Base-by-base conservation (phyloP, 163 green algal species). In the Coccomyxa subellipsoidea region DNA sequence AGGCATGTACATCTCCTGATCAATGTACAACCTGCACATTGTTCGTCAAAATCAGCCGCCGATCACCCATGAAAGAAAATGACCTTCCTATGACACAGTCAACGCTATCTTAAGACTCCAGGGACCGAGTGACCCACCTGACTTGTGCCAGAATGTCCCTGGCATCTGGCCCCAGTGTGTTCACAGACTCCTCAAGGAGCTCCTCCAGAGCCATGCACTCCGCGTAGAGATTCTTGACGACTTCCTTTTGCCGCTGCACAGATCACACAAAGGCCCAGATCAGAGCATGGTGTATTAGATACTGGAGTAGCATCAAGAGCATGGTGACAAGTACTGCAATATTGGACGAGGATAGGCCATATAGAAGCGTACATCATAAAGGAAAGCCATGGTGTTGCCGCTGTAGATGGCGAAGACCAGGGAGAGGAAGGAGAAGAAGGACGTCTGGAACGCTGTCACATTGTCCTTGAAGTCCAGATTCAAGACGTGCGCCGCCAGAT, bases 361-460 rank as follows among this genome's bases (percentile, higher is more conserved):
- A 59, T 59, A 54, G 54, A 10, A 5, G 32, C 84, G 81, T 36
- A 88, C 84, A 54, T 88, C 82, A 54, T 88, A 88, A 0, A 88
- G 79, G 37, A 88, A 88, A 6, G 81, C 84, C 81, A 88, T 88
- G 0, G 84, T 88, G 81, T 88, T 88, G 54, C 84, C 84, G 21
- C 71, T 83, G 81, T 83, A 88, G 73, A 88, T 86, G 73, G 84
- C 82, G 81, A 88, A 88, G 9, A 86, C 73, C 78, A 88, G 79
- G 3, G 84, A 88, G 1, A 88, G 69, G 53, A 88, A 85, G 59
- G 81, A 86, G 53, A 88, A 88, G 77, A 88, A 88, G 79, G 80
- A 85, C n/a, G 82, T 88, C 69, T 88, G 84, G 40, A 88, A 85
- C 31, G 84, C 81, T 36, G 84, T 88, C 73, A 88, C 84, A 21